A percentile compares a stretch with the other conserved stretches of the same genome.
phyloP scores from a whole-genome alignment of 306 rosid species.

The Acmispon strigosus region DNA sequence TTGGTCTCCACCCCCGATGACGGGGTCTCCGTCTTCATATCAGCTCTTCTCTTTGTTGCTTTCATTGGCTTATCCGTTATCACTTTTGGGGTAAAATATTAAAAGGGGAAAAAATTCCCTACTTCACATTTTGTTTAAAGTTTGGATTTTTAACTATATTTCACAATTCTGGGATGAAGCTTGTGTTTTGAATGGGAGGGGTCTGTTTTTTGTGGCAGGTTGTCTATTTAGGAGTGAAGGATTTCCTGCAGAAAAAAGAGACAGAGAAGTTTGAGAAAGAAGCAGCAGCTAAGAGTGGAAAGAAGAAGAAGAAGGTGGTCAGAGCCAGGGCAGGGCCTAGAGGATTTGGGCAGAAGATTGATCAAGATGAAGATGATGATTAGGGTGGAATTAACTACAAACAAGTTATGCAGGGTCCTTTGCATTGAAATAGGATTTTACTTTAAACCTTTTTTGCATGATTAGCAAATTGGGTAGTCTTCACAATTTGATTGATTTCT shows the following conservation, averaged over 20 bases:
- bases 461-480: background rate
- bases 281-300: constrained; percentile 37
- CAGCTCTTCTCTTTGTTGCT: constrained; percentile 63
- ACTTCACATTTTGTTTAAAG: background rate
- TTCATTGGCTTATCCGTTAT: constrained; percentile 67
- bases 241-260: constrained; percentile 82
- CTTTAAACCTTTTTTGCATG: background rate
- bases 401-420: background rate
- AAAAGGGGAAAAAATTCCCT: background rate
- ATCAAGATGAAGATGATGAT: constrained; percentile 24
- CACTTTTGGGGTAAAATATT: constrained; percentile 66
- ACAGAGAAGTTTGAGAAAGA: constrained; percentile 82
- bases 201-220: constrained; percentile 39
- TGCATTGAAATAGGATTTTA: background rate
- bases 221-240: constrained; percentile 69
- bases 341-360: constrained; percentile 76
- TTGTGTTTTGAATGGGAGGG: background rate
- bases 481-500: background rate
- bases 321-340: constrained; percentile 64
- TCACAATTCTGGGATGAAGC: background rate
- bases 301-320: constrained; percentile 36
- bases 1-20: constrained; percentile 41
- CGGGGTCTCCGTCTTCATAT: constrained; percentile 35
- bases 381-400: background rate
- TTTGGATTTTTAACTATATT: background rate